Evolutionary conservation across 805 yeast genomes (phyloP), one percentile per base, ranked within the genome.

Genomic region (Kuraishia piskuri): DNA sequence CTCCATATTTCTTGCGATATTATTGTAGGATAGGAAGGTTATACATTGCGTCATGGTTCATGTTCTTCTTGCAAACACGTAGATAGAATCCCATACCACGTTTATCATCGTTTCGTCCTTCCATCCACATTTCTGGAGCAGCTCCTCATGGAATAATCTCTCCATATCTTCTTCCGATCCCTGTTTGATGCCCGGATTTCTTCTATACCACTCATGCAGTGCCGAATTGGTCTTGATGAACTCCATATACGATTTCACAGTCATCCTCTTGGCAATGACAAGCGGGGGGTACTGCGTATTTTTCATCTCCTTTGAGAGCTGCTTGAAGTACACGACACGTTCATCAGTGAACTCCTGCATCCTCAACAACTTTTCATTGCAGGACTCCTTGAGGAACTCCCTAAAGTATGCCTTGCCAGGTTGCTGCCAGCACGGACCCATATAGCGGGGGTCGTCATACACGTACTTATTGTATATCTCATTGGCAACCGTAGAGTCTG

Each of bases 51-150:
- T 23, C 48, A 20, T 22, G 60, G 50, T 3, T 31, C 36, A 22
- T 3, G 19, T 23, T 56, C 65, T 64, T 53, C 67, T 66, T 5
- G 82, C 79, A 60, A 81, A 71, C 2, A 75, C 72, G 60, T 78
- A 80, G 37, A 78, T 76, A 0, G 88, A 80, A 2, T 78, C 78
- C 80, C 83, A 82, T 21, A 76, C 73, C 14, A 78, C 69, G n/a
- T 70, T 70, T 22, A 79, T 57, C 24, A 66, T 66, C 0, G 72
- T 68, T n/a, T 68, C 69, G 21, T 71, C 72, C 14, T 65, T 64
- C 78, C 87, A 77, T 3, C 77, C 78, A 53, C 77, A 68, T 17
- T 60, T 62, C 14, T 53, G 50, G 2, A 44, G 45, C 10, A 62
- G 51, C 20, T 63, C 65, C 1, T 58, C 53, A 48, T 53, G 54